A percentile compares a stretch with the other conserved stretches of the same genome.
Conservation (phyloP, 1,139 yeast genomes). For the Geotrichum restrictum region DNA sequence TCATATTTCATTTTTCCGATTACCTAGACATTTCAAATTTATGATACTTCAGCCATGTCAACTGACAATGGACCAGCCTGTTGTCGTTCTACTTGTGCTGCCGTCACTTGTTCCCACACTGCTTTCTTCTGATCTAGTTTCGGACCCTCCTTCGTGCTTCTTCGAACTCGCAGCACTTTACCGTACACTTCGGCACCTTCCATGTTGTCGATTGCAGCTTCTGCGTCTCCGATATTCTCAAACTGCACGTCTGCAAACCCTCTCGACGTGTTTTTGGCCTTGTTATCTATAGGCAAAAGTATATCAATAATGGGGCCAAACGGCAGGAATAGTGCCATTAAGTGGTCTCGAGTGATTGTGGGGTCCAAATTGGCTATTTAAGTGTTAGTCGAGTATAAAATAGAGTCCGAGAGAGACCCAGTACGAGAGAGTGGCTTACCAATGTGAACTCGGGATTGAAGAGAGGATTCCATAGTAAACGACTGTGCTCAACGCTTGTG, state of each 20-base stretch:
- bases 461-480: background rate
- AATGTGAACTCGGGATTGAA: conserved; percentile 1
- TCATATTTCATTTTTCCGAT: no score
- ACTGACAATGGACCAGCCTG: background rate
- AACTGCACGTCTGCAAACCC: conserved; percentile 35
- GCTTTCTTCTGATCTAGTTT: background rate
- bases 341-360: conserved; percentile 26
- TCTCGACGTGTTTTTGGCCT: conserved; percentile 4
- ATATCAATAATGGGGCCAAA: conserved; percentile 40
- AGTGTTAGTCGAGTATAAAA: background rate
- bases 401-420: background rate
- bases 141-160: conserved; percentile 5
- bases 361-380: conserved; percentile 24
- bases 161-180: conserved; percentile 30
- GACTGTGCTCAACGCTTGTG: no score
- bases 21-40: no score
- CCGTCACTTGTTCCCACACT: conserved; percentile 9
- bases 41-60: background rate
- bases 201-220: conserved; percentile 40
- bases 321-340: conserved; percentile 34
- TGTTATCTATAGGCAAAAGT: conserved; percentile 20
- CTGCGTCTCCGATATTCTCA: conserved; percentile 36
- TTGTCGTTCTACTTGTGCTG: background rate
- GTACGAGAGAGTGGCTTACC: background rate
- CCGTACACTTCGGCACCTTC: conserved; percentile 36